Conservation (phyloP, 768 basidiomycete genomes). For the Hericium rajendrae region DNA sequence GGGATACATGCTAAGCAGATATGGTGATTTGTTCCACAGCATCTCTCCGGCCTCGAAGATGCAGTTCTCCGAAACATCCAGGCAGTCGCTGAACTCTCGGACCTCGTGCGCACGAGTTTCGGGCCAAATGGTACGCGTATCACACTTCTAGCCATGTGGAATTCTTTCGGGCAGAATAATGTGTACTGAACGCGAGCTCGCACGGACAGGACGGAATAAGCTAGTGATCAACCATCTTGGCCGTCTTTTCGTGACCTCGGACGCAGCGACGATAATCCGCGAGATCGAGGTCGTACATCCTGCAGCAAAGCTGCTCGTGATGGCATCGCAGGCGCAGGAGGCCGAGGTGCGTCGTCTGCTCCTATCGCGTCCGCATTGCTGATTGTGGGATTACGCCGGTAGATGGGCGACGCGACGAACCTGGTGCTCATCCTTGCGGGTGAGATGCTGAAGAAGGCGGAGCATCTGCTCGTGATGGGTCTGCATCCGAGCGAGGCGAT, state of each 20-base stretch:
- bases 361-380: neutral
- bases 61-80: constrained; percentile 95
- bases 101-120: constrained; percentile 93
- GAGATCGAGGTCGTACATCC: constrained; percentile 99
- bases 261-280: constrained; percentile 96
- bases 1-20: neutral
- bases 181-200: neutral
- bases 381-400: neutral
- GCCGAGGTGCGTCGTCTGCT: constrained; percentile 53
- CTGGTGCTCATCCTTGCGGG: constrained; percentile 91
- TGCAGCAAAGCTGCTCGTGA: constrained; percentile 96
- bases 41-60: constrained; percentile 68
- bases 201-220: constrained; percentile 77
- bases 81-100: constrained; percentile 89
- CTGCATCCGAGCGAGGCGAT: constrained; percentile 95
- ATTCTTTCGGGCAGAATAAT: neutral
- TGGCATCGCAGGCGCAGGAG: constrained; percentile 97
- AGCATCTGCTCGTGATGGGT: constrained; percentile 90
- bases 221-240: constrained; percentile 97
- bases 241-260: constrained; percentile 91
- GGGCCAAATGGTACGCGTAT: constrained; percentile 79
- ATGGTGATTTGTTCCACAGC: neutral
- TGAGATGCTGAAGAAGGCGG: constrained; percentile 89
- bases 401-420: constrained; percentile 98
- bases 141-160: neutral